Evolutionary conservation across 257 asterid genomes (phyloP).

Genomic region (Catharanthus roseus): DNA sequence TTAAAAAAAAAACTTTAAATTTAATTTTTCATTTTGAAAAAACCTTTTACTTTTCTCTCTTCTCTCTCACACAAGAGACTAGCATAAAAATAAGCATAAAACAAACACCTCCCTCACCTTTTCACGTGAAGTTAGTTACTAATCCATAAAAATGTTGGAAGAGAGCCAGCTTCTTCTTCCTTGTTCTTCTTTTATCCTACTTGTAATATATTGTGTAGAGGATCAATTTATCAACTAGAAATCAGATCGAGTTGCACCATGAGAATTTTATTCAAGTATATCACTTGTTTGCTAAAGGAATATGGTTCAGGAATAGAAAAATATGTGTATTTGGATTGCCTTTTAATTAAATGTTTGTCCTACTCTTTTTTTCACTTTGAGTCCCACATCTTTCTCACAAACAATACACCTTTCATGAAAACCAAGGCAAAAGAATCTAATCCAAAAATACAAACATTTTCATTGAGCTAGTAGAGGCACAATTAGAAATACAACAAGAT

Average conservation of each 20-base stretch:
- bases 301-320: background rate
- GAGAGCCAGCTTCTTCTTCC: background rate
- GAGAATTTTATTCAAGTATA: background rate
- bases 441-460: no score
- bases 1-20: background rate
- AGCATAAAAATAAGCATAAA: background rate
- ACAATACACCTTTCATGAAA: no score
- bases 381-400: no score
- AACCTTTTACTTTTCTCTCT: background rate
- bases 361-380: no score
- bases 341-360: no score
- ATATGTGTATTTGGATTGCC: no score
- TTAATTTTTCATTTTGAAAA: no score
- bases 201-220: background rate
- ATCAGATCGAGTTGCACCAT: background rate
- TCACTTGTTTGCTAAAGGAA: background rate
- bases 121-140: no score
- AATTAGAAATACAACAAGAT: background rate
- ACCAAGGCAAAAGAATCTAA: no score
- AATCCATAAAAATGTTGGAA: background rate
- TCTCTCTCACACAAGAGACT: background rate
- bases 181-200: background rate
- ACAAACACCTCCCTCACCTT: background rate
- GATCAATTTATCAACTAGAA: background rate
- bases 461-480: background rate